phyloP scores from a whole-genome alignment of 495 filamentous ascomycete genomes.

The Sordaria brevicollis region DNA sequence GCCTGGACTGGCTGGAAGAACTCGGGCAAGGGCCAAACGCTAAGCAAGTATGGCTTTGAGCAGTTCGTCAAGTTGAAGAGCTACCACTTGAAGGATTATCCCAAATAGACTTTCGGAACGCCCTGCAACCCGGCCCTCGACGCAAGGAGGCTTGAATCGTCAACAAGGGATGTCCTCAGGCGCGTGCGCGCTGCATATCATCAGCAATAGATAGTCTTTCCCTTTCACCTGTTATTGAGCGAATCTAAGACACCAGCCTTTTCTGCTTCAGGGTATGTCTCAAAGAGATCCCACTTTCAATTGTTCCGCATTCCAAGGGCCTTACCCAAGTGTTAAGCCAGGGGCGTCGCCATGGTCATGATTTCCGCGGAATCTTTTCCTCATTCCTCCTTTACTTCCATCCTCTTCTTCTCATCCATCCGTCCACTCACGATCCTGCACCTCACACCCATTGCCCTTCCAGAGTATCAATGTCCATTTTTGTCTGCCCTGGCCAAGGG shows the following conservation, averaged over 20 bases:
- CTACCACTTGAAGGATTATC: conserved; percentile 85
- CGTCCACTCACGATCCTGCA: not conserved
- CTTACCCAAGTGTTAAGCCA: not conserved
- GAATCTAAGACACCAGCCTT: not conserved
- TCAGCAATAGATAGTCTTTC: not conserved
- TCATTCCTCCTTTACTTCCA: conserved; percentile 14
- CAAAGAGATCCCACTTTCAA: not conserved
- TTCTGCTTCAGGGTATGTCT: not conserved
- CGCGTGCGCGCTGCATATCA: conserved; percentile 2
- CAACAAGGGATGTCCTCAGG: conserved; percentile 11
- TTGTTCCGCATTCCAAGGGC: not conserved
- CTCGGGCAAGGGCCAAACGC: conserved; percentile 79
- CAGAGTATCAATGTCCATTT: not conserved
- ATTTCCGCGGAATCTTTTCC: not conserved
- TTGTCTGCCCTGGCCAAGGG: not conserved
- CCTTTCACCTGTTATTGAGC: not conserved
- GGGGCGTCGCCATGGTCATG: not conserved
- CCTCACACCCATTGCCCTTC: not conserved
- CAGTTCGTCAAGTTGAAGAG: conserved; percentile 95
- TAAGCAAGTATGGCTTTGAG: conserved; percentile 86
- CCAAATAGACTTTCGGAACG: conserved; percentile 40
- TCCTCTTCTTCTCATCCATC: not conserved
- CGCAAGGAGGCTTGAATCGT: conserved; percentile 7
- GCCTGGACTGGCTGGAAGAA: conserved; percentile 99
- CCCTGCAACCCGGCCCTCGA: not conserved